Percentiles rank a stretch among this genome's conserved stretches.
These are phyloP conservation scores for Inga leiocalycina DNA, from an alignment of 306 rosid species.

Conservation along the genomic window DNA sequence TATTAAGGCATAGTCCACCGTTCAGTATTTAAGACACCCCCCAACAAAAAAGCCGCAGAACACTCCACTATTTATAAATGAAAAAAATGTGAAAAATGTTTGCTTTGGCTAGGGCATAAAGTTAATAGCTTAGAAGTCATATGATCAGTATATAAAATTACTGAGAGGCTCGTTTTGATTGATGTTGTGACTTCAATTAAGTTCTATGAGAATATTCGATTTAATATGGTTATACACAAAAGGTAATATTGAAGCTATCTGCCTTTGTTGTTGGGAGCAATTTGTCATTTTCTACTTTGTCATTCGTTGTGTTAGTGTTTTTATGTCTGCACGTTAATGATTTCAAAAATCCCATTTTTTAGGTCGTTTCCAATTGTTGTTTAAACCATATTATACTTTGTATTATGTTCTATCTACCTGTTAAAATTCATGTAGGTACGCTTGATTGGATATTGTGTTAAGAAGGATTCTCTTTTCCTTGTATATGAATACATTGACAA, in stretches of 20 bases:
- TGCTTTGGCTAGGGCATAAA: neutral
- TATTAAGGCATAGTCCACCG: neutral
- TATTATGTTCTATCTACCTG: neutral
- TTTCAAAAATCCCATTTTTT: neutral
- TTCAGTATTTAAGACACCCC: neutral
- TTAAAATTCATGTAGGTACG: constrained; percentile 67
- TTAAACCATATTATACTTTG: neutral
- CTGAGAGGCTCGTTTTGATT: neutral
- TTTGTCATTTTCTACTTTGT: neutral
- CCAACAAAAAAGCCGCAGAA: neutral
- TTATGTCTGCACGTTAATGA: neutral
- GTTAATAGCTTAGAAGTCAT: neutral
- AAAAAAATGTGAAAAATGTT: neutral
- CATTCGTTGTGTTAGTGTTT: neutral
- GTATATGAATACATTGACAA: constrained; percentile 12
- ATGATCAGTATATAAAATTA: neutral
- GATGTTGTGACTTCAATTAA: neutral
- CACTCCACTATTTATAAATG: neutral
- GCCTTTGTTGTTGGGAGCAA: constrained; percentile 7
- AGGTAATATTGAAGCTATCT: neutral
- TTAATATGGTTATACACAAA: neutral
- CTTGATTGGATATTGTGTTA: constrained; percentile 84
- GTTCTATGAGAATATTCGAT: neutral
- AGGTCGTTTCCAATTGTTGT: neutral
- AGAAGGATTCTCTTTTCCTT: constrained; percentile 80